phyloP scores from a whole-genome alignment of 2,329 filamentous ascomycete genomes.

The Ophiostoma australiae region DNA sequence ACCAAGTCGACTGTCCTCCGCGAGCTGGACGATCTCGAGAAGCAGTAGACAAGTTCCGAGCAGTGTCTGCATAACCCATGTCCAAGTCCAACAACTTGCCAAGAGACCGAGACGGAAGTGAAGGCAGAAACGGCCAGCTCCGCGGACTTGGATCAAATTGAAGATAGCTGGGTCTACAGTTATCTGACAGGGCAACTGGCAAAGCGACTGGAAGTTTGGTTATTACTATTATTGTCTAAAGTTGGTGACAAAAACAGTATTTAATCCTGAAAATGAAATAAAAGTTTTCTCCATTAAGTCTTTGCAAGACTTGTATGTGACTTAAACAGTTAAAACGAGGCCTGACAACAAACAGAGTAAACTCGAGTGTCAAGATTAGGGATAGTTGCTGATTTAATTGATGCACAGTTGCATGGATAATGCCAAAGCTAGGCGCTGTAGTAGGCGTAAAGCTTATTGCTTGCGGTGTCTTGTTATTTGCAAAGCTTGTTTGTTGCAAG shows the following conservation, averaged over 20 bases:
- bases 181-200: background rate
- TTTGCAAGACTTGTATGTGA: background rate
- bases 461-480: background rate
- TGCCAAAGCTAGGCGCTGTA: background rate
- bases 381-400: too few relatives aligned
- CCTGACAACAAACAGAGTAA: too few relatives aligned
- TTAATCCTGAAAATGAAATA: background rate
- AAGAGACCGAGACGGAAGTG: background rate
- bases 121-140: background rate
- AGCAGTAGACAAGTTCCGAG: slow-evolving; percentile 29
- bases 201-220: background rate
- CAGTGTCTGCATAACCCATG: background rate
- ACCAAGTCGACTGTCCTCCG: slow-evolving; percentile 80
- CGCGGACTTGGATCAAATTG: background rate
- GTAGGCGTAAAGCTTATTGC: background rate
- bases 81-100: background rate
- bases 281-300: background rate
- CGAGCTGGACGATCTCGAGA: slow-evolving; percentile 64
- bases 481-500: background rate
- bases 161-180: background rate
- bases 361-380: too few relatives aligned
- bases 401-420: too few relatives aligned
- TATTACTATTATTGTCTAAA: background rate
- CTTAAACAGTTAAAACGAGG: too few relatives aligned
- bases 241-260: background rate